Percentiles rank a stretch among this genome's conserved stretches.
phyloP scores from a whole-genome alignment of 768 basidiomycete species.

The Leucocoprinus leucothites region DNA sequence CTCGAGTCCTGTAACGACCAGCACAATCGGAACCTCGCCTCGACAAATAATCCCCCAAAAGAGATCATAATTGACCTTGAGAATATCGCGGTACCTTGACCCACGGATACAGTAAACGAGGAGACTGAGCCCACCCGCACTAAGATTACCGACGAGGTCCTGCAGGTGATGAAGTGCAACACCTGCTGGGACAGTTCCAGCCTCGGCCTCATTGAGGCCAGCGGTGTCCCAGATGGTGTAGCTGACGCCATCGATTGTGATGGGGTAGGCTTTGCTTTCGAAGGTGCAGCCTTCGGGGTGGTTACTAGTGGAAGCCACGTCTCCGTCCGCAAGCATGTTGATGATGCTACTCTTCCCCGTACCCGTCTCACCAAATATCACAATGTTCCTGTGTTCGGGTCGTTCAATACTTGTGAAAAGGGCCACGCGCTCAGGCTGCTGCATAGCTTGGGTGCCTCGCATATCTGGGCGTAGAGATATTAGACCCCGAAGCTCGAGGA shows the following conservation, averaged over 20 bases:
- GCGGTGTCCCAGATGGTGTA: slow-evolving; percentile 36
- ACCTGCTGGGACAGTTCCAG: slow-evolving; percentile 17
- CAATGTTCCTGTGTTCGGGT: slow-evolving; percentile 21
- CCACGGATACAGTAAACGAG: slow-evolving; percentile 30
- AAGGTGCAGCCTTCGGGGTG: slow-evolving; percentile 33
- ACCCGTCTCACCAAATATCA: slow-evolving; percentile 42
- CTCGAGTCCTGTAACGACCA: slow-evolving; percentile 12
- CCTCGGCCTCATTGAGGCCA: slow-evolving; percentile 34
- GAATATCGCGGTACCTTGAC: slow-evolving; percentile 6
- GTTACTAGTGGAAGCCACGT: slow-evolving; percentile 27
- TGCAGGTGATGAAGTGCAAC: slow-evolving; percentile 22
- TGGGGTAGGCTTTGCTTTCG: slow-evolving; percentile 21
- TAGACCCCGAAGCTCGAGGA: too few species aligned
- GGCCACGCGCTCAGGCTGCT: not conserved
- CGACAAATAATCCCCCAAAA: slow-evolving; percentile 7
- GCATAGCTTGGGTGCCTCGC: too few species aligned
- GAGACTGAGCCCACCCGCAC: slow-evolving; percentile 30
- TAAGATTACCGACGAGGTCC: slow-evolving; percentile 29
- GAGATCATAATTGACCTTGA: slow-evolving; percentile 13
- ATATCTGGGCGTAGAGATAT: too few species aligned
- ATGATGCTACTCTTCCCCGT: slow-evolving; percentile 38
- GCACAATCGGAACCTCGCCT: slow-evolving; percentile 4
- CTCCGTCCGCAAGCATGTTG: slow-evolving; percentile 32
- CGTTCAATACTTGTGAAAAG: slow-evolving; percentile 1
- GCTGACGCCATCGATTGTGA: slow-evolving; percentile 20